These are phyloP conservation scores for Mycena haematopus DNA, from an alignment of 768 basidiomycete genomes.

Conservation along the genomic window DNA sequence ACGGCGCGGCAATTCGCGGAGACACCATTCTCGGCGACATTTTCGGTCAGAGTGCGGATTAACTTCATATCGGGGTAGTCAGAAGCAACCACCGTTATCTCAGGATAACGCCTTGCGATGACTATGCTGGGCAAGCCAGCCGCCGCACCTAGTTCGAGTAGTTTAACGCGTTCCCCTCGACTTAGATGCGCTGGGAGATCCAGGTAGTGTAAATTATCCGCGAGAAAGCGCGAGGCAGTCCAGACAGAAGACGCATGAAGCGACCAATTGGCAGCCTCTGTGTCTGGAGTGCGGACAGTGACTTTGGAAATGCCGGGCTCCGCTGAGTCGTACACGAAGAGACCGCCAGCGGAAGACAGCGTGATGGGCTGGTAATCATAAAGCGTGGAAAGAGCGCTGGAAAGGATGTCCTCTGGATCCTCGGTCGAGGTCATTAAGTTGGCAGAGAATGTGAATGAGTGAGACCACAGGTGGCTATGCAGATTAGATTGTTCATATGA, in stretches of 20 bases:
- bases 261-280: constrained; percentile 71
- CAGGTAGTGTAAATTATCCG: constrained; percentile 64
- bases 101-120: constrained; percentile 56
- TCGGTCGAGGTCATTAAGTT: neutral
- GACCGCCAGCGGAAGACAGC: constrained; percentile 58
- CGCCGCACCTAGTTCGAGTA: constrained; percentile 80
- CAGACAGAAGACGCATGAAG: constrained; percentile 82
- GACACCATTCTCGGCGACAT: constrained; percentile 59
- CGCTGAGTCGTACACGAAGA: constrained; percentile 52
- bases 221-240: constrained; percentile 70
- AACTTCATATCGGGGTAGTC: constrained; percentile 77
- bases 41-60: constrained; percentile 62
- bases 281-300: constrained; percentile 65
- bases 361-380: constrained; percentile 70
- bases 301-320: constrained; percentile 39
- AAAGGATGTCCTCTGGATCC: constrained; percentile 74
- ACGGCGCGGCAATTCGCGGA: constrained; percentile 54
- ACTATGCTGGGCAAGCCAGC: constrained; percentile 77
- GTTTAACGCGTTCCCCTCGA: constrained; percentile 26
- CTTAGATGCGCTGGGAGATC: constrained; percentile 37
- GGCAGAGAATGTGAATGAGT: neutral
- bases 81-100: constrained; percentile 55
- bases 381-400: constrained; percentile 63
- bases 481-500: too few species aligned
- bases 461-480: too few species aligned